These are phyloP conservation scores for Inga oerstediana DNA, from an alignment of 306 rosid species.

Conservation along the genomic window DNA sequence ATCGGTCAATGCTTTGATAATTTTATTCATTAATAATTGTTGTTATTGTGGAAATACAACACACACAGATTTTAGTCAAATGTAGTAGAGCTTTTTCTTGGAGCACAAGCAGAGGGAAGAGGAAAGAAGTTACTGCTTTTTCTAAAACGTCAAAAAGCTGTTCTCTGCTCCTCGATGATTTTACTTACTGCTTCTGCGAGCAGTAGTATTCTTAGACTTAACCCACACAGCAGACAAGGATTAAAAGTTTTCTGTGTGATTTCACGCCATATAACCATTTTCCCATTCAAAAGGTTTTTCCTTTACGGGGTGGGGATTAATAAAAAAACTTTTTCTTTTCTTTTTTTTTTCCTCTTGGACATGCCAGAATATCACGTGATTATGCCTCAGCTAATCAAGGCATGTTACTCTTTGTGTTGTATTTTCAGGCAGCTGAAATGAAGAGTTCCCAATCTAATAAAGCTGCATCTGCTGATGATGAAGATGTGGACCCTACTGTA, in stretches of 20 bases:
- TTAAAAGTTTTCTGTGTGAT: neutral
- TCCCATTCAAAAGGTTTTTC: neutral
- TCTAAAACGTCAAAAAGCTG: no score
- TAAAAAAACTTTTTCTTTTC: neutral
- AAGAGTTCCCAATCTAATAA: conserved; percentile 48
- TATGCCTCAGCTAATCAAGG: neutral
- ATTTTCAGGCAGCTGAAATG: conserved; percentile 48
- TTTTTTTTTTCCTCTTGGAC: neutral
- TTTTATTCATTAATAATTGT: no score
- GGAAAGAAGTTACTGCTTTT: conserved; percentile 50
- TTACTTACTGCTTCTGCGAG: no score
- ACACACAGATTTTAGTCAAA: no score
- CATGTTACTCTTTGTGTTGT: neutral
- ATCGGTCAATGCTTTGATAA: no score
- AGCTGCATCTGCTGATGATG: conserved; percentile 53
- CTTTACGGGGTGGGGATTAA: neutral
- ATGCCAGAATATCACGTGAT: neutral
- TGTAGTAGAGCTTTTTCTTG: neutral
- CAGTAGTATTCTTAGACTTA: neutral
- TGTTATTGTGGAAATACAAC: no score
- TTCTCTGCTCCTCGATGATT: no score
- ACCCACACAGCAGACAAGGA: neutral
- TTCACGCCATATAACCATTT: neutral
- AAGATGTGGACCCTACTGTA: conserved; percentile 93
- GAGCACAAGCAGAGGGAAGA: conserved; percentile 77